Evolutionary conservation across 352 stramenopile species (phyloP).

Genomic region (Globisporangium radiosum): DNA sequence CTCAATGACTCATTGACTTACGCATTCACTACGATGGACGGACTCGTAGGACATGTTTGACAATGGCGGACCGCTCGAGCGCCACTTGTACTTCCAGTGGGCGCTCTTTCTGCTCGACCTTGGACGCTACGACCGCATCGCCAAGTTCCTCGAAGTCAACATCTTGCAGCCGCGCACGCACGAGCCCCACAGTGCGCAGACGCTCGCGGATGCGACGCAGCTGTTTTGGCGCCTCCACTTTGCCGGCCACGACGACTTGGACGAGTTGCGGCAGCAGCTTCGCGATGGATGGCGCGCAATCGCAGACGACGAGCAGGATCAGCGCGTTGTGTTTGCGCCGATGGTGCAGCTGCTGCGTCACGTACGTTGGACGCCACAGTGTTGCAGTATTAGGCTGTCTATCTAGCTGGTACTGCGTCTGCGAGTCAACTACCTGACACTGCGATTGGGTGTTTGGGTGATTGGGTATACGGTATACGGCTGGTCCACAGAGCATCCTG

Average conservation of each 20-base stretch:
- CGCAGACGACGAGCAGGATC: slow-evolving; percentile 20
- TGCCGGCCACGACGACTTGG: slow-evolving; percentile 42
- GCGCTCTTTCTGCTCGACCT: slow-evolving; percentile 75
- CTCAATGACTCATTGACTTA: too few species aligned
- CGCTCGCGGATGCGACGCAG: slow-evolving; percentile 70
- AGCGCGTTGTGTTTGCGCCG: slow-evolving; percentile 30
- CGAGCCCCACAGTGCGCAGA: slow-evolving; percentile 44
- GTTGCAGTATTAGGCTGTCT: neutral
- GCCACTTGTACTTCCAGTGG: slow-evolving; percentile 80
- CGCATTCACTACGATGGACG: too few species aligned
- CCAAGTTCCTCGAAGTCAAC: slow-evolving; percentile 72
- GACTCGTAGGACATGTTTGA: slow-evolving; percentile 50
- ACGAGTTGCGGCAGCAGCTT: slow-evolving; percentile 50
- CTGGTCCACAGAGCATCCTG: slow-evolving; percentile 41
- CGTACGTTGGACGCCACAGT: slow-evolving; percentile 20
- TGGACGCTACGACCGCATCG: slow-evolving; percentile 75
- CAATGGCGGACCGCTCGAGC: slow-evolving; percentile 63
- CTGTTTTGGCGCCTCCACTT: slow-evolving; percentile 83
- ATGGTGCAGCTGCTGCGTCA: slow-evolving; percentile 50
- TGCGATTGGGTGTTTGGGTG: neutral
- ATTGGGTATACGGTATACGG: neutral
- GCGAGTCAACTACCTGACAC: too few species aligned
- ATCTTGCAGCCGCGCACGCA: slow-evolving; percentile 45
- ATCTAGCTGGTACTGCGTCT: too few species aligned
- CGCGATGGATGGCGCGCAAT: slow-evolving; percentile 42